Base-by-base conservation (phyloP, 2,329 filamentous ascomycete genomes). In the Trichoderma sp. region DNA sequence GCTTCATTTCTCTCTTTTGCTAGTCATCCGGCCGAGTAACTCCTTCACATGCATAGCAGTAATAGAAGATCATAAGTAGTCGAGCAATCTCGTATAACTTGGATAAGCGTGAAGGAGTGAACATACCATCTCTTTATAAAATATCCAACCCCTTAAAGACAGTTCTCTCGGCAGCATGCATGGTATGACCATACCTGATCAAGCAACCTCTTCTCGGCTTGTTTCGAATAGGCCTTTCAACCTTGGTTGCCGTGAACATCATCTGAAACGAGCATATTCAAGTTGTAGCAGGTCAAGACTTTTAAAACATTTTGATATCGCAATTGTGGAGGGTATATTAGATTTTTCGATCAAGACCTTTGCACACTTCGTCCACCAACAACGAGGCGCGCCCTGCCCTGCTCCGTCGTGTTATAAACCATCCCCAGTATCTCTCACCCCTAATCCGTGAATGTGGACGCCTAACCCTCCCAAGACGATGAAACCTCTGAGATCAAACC, bases 301-400 rank as follows among this genome's bases (percentile, higher is more conserved):
- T 64, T 21, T 11, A 9, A 34, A n/a, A 28, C 30, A 51, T 53
- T 30, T 56, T 58, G 39, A 74, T 72, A 73, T 73, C 76, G 78
- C 74, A 78, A 75, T 76, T 78, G 75, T 76, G 74, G 36, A 74
- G 76, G 76, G 77, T 78, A 78, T 79, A 78, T 77, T 79, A 76
- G 73, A 76, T 21, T 75, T 73, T 74, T n/a, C 39, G 75, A 76
- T 2, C 71, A 76, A 73, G 74, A 75, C 74, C 74, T 58, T 71
- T 73, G 67, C 75, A 72, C 74, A 73, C 73, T 75, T 67, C 71
- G 73, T 73, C 68, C 75, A 73, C 73, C 65, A 73, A 73, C 51
- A 66, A 61, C 63, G 69, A 73, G 72, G 73, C 73, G 39, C 57
- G 21, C 28, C 72, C 72, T 63, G 71, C 76, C 71, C 61, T 26